These are phyloP conservation scores for Auricularia cornea DNA, from an alignment of 768 basidiomycete genomes.

Conservation along the genomic window DNA sequence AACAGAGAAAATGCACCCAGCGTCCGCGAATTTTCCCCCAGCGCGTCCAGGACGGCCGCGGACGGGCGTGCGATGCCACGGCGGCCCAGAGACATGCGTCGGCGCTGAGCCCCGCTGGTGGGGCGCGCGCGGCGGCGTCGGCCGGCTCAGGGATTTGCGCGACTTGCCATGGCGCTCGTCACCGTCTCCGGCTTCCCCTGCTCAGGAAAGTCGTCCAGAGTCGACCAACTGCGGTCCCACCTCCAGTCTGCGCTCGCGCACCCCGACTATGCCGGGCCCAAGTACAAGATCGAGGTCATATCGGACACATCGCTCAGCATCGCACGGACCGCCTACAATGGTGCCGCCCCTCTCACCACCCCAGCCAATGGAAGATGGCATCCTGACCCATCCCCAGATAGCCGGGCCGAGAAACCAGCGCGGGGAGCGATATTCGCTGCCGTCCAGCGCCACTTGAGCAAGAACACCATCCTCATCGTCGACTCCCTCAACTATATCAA, in stretches of 20 bases:
- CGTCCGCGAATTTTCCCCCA: neutral
- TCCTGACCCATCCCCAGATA: slow-evolving; percentile 37
- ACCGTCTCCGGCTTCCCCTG: slow-evolving; percentile 84
- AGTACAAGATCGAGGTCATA: slow-evolving; percentile 38
- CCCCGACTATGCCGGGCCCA: slow-evolving; percentile 44
- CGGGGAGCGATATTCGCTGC: slow-evolving; percentile 77
- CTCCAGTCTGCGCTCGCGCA: slow-evolving; percentile 47
- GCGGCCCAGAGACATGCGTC: neutral
- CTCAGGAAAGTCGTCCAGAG: slow-evolving; percentile 78
- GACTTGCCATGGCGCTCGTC: slow-evolving; percentile 70
- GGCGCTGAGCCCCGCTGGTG: neutral
- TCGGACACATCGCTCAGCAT: slow-evolving; percentile 70
- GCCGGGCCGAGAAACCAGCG: slow-evolving; percentile 79
- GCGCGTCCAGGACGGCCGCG: neutral
- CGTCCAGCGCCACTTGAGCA: slow-evolving; percentile 62
- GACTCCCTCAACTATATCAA: slow-evolving; percentile 97
- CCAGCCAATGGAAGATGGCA: neutral
- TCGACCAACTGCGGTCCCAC: slow-evolving; percentile 49
- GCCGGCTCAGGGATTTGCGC: neutral
- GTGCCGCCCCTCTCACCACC: slow-evolving; percentile 31
- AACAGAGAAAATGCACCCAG: neutral
- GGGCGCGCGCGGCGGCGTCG: neutral
- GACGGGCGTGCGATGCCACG: neutral
- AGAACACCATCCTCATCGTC: slow-evolving; percentile 74
- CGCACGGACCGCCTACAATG: slow-evolving; percentile 59